These are phyloP conservation scores for Xanthoconium separans DNA, from an alignment of 1,284 basidiomycete species.

Conservation along the genomic window DNA sequence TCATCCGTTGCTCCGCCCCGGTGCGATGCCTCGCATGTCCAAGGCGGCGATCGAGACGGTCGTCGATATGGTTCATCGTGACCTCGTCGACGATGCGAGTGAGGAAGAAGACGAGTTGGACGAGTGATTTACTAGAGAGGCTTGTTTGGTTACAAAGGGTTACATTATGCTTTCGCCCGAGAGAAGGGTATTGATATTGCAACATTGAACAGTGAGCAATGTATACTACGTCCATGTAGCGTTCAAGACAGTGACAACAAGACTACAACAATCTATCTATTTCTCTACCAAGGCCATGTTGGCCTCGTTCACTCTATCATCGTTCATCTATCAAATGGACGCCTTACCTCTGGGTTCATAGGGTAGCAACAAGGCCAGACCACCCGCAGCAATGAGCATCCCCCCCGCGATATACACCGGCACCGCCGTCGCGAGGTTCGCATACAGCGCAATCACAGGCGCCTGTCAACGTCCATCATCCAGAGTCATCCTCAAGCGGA, in stretches of 20 bases:
- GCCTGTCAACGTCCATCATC: constrained; percentile 40
- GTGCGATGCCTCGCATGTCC: constrained; percentile 68
- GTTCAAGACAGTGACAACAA: neutral
- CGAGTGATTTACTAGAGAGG: constrained; percentile 23
- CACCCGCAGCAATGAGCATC: constrained; percentile 64
- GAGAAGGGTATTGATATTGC: neutral
- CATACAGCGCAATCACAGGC: constrained; percentile 72
- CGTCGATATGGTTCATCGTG: constrained; percentile 59
- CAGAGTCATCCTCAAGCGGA: neutral
- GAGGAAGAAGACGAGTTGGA: constrained; percentile 42
- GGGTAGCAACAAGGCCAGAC: constrained; percentile 69
- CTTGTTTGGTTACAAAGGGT: neutral
- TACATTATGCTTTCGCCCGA: neutral
- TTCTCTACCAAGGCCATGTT: neutral
- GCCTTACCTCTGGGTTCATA: constrained; percentile 73
- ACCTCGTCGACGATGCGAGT: constrained; percentile 40
- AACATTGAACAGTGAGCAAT: neutral
- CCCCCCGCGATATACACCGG: constrained; percentile 79
- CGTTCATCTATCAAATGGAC: constrained; percentile 42
- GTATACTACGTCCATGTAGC: neutral
- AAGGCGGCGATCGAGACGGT: constrained; percentile 61
- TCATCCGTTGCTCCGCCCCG: constrained; percentile 64
- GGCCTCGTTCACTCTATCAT: neutral
- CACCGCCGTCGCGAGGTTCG: constrained; percentile 60
- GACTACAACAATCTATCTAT: neutral